Evolutionary conservation across 78 protist genomes (phyloP), one percentile per base, ranked within the genome.

Genomic region (Dictyostelium capitatum): DNA sequence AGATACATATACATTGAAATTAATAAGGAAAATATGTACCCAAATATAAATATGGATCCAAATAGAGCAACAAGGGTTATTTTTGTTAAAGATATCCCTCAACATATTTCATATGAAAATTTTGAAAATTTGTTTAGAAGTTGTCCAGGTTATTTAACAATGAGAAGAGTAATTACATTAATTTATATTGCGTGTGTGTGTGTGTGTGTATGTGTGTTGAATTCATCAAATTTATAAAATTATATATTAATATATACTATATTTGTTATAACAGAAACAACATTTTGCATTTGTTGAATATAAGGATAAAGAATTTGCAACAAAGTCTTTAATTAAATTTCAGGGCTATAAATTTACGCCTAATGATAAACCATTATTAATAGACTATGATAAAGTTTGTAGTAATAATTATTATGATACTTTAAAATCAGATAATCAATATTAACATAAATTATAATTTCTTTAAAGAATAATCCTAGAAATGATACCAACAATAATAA

Each of bases 281-380:
- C 54, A 51, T 70, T 87, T 77, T 87, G 93, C 93, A 5, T 87
- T 87, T 87, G 46, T 87, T 28, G 93, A 87, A 74, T 87, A 64
- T 64, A 87, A 77, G 51, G 93, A 87, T 65, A 77, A 51, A 30
- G 93, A 80, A 32, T 87, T 43, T 87, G 74, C 93, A n/a, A 77
- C 85, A 10, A 77, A 48, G 79, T 83, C 84, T 10, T 64, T 87
- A 79, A 59, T 53, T 10, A 87, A 80, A 64, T 65, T 59, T 47
- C 23, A 48, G 1, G 93, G 84, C 7, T 87, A 77, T 65, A 87
- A 70, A 65, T 80, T 75, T 64, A 62, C 59, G 10, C 28, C 84
- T 56, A 5, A 20, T 7, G 93, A 87, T 50, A 87, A 43, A 65
- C 93, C 93, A 87, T 37, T 87, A 23, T 30, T 51, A 74, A 87